Conservation (phyloP, 2,329 filamentous ascomycete genomes). For the Phaeosphaeria sp. region DNA sequence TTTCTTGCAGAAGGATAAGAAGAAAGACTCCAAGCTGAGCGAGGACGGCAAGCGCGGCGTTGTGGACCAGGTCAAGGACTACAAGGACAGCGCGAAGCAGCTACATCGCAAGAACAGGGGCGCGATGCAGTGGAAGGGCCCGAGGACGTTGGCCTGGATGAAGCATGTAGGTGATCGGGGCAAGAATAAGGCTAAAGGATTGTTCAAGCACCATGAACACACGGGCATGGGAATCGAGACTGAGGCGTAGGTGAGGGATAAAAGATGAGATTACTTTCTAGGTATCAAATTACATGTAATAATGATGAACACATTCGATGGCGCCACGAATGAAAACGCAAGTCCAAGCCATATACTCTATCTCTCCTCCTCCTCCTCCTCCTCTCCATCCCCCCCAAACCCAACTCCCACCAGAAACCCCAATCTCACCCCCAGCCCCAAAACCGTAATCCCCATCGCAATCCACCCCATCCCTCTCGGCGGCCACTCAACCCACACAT, state of each 20-base stretch:
- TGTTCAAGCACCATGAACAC: constrained; percentile 65
- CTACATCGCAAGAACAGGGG: constrained; percentile 65
- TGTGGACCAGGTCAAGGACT: constrained; percentile 64
- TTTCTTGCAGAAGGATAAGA: constrained; percentile 32
- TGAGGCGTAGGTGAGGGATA: constrained; percentile 61
- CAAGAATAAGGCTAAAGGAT: constrained; percentile 51
- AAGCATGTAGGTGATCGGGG: constrained; percentile 65
- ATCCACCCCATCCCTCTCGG: constrained; percentile 51
- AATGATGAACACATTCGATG: no score
- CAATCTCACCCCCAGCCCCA: constrained; percentile 41
- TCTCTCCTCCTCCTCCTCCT: neutral
- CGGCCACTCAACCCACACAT: constrained; percentile 24
- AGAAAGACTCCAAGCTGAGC: constrained; percentile 30
- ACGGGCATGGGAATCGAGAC: constrained; percentile 68
- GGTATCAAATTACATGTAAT: no score
- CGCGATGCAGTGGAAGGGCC: constrained; percentile 75
- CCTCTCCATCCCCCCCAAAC: neutral
- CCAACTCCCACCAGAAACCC: constrained; percentile 41
- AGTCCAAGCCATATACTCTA: no score
- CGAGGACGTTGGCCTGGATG: constrained; percentile 63
- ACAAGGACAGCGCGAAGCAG: constrained; percentile 37
- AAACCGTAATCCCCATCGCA: constrained; percentile 43
- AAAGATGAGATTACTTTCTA: no score
- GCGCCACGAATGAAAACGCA: no score
- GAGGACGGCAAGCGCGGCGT: constrained; percentile 54